Evolutionary conservation across 2,329 filamentous ascomycete genomes (phyloP).

Genomic region (Cladosporium cucumerinum): DNA sequence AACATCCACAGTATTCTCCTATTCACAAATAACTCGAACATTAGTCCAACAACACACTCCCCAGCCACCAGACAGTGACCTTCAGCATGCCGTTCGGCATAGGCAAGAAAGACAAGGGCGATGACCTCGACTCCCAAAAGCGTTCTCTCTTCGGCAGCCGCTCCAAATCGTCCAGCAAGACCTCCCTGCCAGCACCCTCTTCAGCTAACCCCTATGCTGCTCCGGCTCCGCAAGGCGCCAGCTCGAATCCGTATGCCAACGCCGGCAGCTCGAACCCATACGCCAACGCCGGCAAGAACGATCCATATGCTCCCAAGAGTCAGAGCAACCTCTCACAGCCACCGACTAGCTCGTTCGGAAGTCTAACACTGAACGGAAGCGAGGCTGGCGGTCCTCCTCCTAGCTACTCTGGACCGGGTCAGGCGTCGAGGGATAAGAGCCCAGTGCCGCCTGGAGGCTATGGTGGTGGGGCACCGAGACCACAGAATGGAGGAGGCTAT

Average conservation of each 20-base stretch:
- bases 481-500: slow-evolving; percentile 27
- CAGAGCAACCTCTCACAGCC: slow-evolving; percentile 28
- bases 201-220: slow-evolving; percentile 56
- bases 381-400: slow-evolving; percentile 35
- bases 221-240: slow-evolving; percentile 31
- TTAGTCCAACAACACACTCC: not conserved
- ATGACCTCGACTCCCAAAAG: slow-evolving; percentile 52
- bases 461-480: slow-evolving; percentile 34
- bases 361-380: slow-evolving; percentile 26
- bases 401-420: slow-evolving; percentile 29
- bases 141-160: slow-evolving; percentile 58
- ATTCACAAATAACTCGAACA: not conserved
- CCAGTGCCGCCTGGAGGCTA: slow-evolving; percentile 46
- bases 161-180: slow-evolving; percentile 50
- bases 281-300: slow-evolving; percentile 47
- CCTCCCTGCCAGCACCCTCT: slow-evolving; percentile 40
- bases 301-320: slow-evolving; percentile 30
- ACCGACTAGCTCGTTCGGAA: slow-evolving; percentile 32
- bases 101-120: slow-evolving; percentile 51
- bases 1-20: not conserved
- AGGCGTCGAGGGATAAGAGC: slow-evolving; percentile 40
- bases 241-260: slow-evolving; percentile 25
- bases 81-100: slow-evolving; percentile 42
- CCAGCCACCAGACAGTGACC: not conserved
- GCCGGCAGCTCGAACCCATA: slow-evolving; percentile 39